Evolutionary conservation across 1,284 basidiomycete species (phyloP), one percentile per base, ranked within the genome.

Genomic region (Gastroboletus turbinatus): DNA sequence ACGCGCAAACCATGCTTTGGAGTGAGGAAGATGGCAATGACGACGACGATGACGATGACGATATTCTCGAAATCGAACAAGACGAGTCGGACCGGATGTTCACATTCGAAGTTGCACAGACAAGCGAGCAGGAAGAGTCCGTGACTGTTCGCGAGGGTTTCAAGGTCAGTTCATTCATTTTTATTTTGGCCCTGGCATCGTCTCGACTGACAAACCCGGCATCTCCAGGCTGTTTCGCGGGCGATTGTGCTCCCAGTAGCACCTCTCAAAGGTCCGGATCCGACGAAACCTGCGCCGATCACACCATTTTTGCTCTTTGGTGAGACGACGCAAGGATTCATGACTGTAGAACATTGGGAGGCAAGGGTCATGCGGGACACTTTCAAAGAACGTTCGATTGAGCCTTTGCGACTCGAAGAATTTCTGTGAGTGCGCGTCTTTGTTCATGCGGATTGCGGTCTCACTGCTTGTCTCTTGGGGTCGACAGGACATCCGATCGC

Each of bases 121-220:
- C 79, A 1, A 79, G 76, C 19, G 81, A 84, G 55, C 81, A 85
- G 57, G 81, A 83, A 50, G 83, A 85, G 57, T 71, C 73, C 14
- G 81, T 82, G 0, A 66, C 65, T 0, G 58, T 69, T 0, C 70
- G 72, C 4, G 62, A 68, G 4, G 82, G 79, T 0, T 82, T 82
- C 54, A 67, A 67, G 60, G 81, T 80, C 14, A 35, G 30, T 51
- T 16, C 8, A 10, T 51, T 16, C 8, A 10, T 33, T 39, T 7
- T 8, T 9, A 7, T 23, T 32, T 30, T 36, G 1, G 23, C 11
- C 9, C 17, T n/a, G 17, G 3, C 25, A 2, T 23, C 30, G 0
- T 38, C 16, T 14, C 5, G 1, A 23, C 43, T 53, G 35, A 64
- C 9, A 27, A 35, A 7, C 14, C 6, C 27, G 30, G 2, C 25